Conservation (phyloP, 2,329 filamentous ascomycete species). For the Diaporthe aspalathi region DNA sequence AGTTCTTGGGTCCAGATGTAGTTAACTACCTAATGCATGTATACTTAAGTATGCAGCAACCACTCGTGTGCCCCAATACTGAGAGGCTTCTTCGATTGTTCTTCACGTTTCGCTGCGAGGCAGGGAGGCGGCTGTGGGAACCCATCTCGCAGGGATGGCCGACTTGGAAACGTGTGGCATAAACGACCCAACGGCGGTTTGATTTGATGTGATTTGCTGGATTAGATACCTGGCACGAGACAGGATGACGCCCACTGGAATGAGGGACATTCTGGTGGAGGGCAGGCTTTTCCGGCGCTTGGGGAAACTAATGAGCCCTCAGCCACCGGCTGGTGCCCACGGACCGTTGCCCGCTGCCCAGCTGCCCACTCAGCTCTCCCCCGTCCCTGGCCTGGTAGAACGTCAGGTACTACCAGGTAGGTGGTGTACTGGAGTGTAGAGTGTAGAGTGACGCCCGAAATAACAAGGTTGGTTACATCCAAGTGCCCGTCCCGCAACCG, state of each 20-base stretch:
- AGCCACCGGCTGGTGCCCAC: conserved; percentile 11
- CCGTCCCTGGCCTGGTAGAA: neutral
- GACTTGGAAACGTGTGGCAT: conserved; percentile 14
- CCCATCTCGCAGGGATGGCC: conserved; percentile 6
- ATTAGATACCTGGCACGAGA: conserved; percentile 21
- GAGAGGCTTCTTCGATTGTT: neutral
- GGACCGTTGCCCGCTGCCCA: too few species aligned
- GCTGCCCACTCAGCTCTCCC: neutral
- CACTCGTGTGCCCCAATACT: neutral
- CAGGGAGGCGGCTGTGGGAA: conserved; percentile 1
- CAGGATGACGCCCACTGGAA: conserved; percentile 23
- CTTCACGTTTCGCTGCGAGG: neutral
- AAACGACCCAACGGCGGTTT: conserved; percentile 27
- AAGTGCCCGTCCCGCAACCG: conserved; percentile 8
- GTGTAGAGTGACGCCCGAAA: conserved; percentile 27
- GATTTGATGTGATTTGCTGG: too few species aligned
- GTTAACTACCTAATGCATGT: too few species aligned
- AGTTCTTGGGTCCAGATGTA: neutral
- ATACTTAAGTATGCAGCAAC: too few species aligned
- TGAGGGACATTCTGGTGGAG: conserved; percentile 20
- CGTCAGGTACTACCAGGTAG: neutral
- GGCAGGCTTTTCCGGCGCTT: conserved; percentile 10
- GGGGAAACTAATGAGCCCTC: neutral
- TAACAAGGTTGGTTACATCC: conserved; percentile 29
- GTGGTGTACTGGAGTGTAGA: too few species aligned